These are phyloP conservation scores for Phytophthora pinifolia DNA, from an alignment of 352 stramenopile species.

Conservation along the genomic window DNA sequence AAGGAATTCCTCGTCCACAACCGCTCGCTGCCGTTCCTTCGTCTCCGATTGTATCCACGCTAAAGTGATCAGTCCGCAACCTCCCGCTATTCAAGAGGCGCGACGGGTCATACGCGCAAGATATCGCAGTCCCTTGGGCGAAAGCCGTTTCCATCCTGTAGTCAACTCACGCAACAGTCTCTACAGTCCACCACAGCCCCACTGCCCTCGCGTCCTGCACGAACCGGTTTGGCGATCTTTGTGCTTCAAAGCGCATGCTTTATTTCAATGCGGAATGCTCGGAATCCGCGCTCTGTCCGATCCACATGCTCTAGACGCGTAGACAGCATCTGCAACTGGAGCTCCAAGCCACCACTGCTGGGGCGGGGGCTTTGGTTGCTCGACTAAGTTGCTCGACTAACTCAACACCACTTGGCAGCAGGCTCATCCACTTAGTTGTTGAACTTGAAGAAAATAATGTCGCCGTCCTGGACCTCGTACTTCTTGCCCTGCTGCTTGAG, in stretches of 20 bases:
- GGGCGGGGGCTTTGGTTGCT: constrained; percentile 1
- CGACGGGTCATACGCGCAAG: constrained; percentile 29
- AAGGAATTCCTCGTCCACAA: background rate
- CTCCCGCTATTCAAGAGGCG: constrained; percentile 27
- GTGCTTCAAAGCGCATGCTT: constrained; percentile 33
- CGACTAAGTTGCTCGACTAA: constrained; percentile 12
- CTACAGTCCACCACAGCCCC: no score
- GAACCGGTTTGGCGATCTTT: constrained; percentile 14
- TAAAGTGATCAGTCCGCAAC: constrained; percentile 2
- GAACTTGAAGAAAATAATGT: constrained; percentile 94
- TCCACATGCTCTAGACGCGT: constrained; percentile 25
- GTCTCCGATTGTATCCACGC: background rate
- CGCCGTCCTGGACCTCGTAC: constrained; percentile 87
- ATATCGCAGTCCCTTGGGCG: constrained; percentile 22
- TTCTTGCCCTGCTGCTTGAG: constrained; percentile 91
- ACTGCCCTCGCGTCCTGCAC: background rate
- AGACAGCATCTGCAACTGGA: constrained; percentile 91
- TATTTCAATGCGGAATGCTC: constrained; percentile 31
- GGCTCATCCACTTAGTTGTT: constrained; percentile 79
- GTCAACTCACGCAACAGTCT: background rate
- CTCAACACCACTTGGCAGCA: constrained; percentile 20
- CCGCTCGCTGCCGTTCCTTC: background rate
- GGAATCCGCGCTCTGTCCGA: constrained; percentile 19
- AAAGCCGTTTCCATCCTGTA: constrained; percentile 17
- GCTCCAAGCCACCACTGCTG: constrained; percentile 90